phyloP scores from a whole-genome alignment of 345 rosid genomes.

The Odontarrhena argentea region DNA sequence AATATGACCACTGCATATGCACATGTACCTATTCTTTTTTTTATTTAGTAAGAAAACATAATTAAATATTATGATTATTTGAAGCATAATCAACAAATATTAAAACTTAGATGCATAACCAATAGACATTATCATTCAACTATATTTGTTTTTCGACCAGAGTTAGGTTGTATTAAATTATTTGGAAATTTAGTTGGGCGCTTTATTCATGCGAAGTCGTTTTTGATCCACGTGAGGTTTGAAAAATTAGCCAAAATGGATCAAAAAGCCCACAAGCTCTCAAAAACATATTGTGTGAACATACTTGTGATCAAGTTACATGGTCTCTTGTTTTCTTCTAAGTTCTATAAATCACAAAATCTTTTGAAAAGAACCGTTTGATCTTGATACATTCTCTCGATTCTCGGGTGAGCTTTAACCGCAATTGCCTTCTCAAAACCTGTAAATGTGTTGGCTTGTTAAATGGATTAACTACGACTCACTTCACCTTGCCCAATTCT shows the following conservation, averaged over 20 bases:
- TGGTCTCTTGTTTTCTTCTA: background rate
- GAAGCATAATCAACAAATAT: no score
- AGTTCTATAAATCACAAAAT: conserved; percentile 17
- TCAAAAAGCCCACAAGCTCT: background rate
- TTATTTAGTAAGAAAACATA: no score
- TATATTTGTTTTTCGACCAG: background rate
- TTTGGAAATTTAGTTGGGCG: background rate
- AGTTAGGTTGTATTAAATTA: no score
- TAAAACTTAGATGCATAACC: no score
- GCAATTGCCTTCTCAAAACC: conserved; percentile 11
- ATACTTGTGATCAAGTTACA: background rate
- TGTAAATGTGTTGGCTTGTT: conserved; percentile 9
- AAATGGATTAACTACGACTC: conserved; percentile 11
- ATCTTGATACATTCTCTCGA: background rate
- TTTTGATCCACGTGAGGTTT: background rate
- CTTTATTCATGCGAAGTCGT: background rate
- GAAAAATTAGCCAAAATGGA: background rate
- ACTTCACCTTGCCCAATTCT: conserved; percentile 82
- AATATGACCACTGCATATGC: no score
- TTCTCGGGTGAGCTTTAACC: background rate
- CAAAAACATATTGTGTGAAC: no score
- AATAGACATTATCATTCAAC: background rate
- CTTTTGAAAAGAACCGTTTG: background rate
- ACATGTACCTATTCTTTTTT: no score
- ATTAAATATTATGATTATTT: no score